phyloP scores from a whole-genome alignment of 2,329 filamentous ascomycete species.

The Cercospora canescens region DNA sequence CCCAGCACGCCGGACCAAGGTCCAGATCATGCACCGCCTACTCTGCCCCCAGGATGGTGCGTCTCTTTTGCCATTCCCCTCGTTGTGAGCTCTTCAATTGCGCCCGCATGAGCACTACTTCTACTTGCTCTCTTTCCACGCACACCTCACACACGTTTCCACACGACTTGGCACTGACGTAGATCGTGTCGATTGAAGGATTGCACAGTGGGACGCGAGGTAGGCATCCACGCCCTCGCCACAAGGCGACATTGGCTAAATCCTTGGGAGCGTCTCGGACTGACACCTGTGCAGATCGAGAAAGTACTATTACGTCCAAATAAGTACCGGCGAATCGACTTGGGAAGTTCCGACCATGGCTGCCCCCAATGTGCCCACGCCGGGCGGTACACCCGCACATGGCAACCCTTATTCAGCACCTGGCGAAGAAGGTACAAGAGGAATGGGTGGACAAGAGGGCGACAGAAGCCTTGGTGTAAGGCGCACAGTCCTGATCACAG shows the following conservation, averaged over 20 bases:
- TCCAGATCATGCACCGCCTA: conserved; percentile 39
- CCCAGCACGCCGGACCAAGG: conserved; percentile 38
- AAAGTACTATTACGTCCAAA: conserved; percentile 46
- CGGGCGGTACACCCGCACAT: conserved; percentile 39
- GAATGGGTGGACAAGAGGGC: conserved; percentile 30
- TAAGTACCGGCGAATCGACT: conserved; percentile 43
- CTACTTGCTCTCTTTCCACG: background rate
- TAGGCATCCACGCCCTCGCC: conserved; percentile 25
- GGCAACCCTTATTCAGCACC: conserved; percentile 38
- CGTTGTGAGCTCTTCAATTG: conserved; percentile 6
- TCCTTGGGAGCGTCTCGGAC: background rate
- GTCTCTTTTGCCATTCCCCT: conserved; percentile 24
- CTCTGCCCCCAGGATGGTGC: conserved; percentile 42
- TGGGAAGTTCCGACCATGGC: conserved; percentile 42
- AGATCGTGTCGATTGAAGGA: conserved; percentile 34
- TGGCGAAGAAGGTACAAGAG: conserved; percentile 26
- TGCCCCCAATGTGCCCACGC: conserved; percentile 41
- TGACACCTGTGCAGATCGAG: conserved; percentile 35
- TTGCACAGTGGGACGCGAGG: conserved; percentile 45
- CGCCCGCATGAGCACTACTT: background rate
- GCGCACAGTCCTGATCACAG: background rate
- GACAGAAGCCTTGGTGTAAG: conserved; percentile 35
- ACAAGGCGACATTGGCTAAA: background rate
- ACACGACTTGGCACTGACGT: conserved; percentile 37
- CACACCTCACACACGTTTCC: conserved; percentile 11